phyloP scores from a whole-genome alignment of 2,329 filamentous ascomycete species.

The Sphaerulina vaccinii region DNA sequence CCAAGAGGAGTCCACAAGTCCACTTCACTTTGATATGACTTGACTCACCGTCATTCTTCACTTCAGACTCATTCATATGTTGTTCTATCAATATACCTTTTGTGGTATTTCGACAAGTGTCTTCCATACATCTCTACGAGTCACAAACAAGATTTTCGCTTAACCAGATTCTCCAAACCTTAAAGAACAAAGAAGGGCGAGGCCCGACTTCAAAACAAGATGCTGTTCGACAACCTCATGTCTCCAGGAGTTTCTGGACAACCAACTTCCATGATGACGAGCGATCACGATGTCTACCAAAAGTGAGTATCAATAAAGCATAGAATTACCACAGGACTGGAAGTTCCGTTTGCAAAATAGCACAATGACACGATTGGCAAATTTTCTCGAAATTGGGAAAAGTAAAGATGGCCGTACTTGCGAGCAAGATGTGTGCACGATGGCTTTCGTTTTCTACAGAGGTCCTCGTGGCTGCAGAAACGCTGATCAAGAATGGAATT shows the following conservation, averaged over 20 bases:
- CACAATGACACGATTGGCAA: not conserved
- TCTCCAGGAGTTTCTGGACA: conserved; percentile 17
- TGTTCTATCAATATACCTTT: no score
- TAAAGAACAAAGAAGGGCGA: not conserved
- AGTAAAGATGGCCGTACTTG: no score
- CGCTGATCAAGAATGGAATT: no score
- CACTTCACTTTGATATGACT: not conserved
- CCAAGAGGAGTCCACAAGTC: not conserved
- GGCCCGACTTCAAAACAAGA: not conserved
- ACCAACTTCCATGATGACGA: conserved; percentile 27
- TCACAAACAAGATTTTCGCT: not conserved
- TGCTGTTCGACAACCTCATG: conserved; percentile 6
- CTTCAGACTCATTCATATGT: no score
- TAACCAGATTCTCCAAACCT: not conserved
- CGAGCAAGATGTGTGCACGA: no score
- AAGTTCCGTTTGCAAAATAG: no score
- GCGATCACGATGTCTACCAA: conserved; percentile 33
- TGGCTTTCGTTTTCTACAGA: no score
- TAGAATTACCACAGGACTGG: not conserved
- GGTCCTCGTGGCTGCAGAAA: no score
- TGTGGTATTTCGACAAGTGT: no score
- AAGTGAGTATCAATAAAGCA: conserved; percentile 26
- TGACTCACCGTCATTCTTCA: not conserved
- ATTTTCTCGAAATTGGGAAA: not conserved
- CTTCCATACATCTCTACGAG: no score